Conservation (phyloP, 1,284 basidiomycete species). For the Trichosporon ovoides region DNA sequence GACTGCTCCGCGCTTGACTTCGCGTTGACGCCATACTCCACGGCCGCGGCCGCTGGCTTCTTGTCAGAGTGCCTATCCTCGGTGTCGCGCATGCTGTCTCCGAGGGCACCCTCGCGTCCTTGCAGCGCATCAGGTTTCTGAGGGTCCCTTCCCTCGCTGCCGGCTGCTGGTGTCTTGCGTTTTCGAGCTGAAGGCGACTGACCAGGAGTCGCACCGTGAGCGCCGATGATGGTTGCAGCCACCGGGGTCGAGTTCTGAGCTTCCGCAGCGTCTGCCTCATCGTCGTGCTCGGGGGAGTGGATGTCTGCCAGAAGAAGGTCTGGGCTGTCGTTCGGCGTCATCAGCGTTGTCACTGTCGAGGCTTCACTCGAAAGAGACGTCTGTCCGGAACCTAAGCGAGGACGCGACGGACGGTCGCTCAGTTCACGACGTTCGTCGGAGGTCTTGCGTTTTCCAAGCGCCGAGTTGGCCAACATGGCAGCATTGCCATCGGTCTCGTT, state of each 20-base stretch:
- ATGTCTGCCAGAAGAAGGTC: conserved; percentile 12
- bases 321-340: conserved; percentile 21
- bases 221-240: background rate
- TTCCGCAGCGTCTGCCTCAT: background rate
- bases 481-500: background rate
- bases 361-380: conserved; percentile 14
- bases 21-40: background rate
- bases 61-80: background rate
- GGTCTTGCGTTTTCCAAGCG: conserved; percentile 14
- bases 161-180: conserved; percentile 18
- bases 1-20: background rate
- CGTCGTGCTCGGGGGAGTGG: conserved; percentile 10
- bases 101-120: background rate
- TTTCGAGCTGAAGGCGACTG: conserved; percentile 15
- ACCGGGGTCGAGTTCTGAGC: conserved; percentile 6
- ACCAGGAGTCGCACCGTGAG: background rate
- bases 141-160: background rate
- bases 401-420: conserved; percentile 9
- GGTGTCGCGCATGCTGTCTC: background rate
- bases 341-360: conserved; percentile 9
- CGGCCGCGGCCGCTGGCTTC: background rate
- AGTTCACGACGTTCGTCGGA: conserved; percentile 1
- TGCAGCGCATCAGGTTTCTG: background rate
- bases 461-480: background rate
- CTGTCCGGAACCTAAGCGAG: conserved; percentile 13